A percentile compares a stretch with the other conserved stretches of the same genome.
Evolutionary conservation across 129 eudicot species (phyloP).

Genomic region (Deinandra increscens): DNA sequence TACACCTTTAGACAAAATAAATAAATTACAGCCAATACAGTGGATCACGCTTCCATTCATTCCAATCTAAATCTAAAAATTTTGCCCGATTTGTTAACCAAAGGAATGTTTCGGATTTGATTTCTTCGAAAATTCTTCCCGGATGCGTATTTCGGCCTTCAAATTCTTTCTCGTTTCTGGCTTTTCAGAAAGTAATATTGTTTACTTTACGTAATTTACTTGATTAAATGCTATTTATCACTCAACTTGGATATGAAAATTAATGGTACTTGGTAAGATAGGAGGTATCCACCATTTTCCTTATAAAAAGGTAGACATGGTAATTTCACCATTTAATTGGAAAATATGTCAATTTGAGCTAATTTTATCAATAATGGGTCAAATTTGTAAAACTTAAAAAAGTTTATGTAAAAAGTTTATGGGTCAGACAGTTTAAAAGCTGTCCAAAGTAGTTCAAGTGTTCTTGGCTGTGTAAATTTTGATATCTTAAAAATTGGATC

Average conservation of each 20-base stretch:
- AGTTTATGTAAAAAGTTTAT: not conserved
- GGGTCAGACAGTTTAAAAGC: not conserved
- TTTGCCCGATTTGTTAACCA: no score
- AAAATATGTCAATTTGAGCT: constrained; percentile 4
- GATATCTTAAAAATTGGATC: not conserved
- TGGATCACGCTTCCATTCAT: no score
- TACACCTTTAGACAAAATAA: no score
- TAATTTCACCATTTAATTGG: not conserved
- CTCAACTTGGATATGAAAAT: not conserved
- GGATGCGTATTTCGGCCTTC: no score
- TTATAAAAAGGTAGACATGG: not conserved
- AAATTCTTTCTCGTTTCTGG: no score
- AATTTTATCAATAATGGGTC: not conserved
- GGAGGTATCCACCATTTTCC: no score
- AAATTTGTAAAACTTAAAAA: not conserved
- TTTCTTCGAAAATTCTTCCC: no score
- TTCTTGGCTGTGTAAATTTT: not conserved
- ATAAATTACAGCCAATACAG: no score
- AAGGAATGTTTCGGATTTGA: no score
- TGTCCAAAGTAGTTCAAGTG: not conserved
- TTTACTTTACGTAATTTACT: not conserved
- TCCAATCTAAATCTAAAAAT: no score
- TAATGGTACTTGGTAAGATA: not conserved
- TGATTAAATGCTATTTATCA: not conserved
- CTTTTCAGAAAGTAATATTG: constrained; percentile 59